Conservation (phyloP, 2,329 filamentous ascomycete genomes). For the Diaporthe ilicicola region DNA sequence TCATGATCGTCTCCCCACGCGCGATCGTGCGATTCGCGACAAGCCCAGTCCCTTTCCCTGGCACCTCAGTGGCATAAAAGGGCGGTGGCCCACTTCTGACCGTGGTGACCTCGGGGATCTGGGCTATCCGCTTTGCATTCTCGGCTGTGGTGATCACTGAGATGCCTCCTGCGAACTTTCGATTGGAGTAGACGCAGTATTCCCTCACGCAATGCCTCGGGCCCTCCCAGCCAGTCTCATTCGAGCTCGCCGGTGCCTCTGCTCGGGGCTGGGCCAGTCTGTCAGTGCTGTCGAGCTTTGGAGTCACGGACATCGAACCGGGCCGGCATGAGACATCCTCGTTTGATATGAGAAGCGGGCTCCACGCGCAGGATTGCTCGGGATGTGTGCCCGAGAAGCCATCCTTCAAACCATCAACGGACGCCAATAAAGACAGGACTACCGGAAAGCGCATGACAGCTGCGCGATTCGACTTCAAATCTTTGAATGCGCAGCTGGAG, state of each 20-base stretch:
- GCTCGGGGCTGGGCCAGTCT: background rate
- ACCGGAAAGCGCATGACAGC: constrained; percentile 3
- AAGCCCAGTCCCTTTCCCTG: constrained; percentile 38
- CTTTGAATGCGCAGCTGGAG: background rate
- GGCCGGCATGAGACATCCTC: background rate
- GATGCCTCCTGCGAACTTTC: constrained; percentile 33
- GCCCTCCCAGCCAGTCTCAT: constrained; percentile 25
- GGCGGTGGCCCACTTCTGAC: background rate
- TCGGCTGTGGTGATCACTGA: constrained; percentile 34
- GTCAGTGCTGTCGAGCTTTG: background rate
- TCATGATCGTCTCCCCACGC: constrained; percentile 38
- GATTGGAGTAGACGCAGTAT: constrained; percentile 36
- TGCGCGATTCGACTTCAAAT: background rate
- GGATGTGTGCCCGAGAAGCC: background rate
- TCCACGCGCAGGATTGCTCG: background rate
- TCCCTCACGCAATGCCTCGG: constrained; percentile 33
- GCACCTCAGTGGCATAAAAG: constrained; percentile 32
- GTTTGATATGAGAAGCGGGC: background rate
- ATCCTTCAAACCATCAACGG: background rate
- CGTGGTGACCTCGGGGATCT: constrained; percentile 21
- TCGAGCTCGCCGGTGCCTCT: background rate
- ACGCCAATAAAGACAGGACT: background rate
- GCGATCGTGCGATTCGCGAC: constrained; percentile 36
- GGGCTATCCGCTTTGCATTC: constrained; percentile 28
- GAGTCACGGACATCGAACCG: background rate